Base-by-base conservation (phyloP, 148 eudicot species). In the Cornus controversa region DNA sequence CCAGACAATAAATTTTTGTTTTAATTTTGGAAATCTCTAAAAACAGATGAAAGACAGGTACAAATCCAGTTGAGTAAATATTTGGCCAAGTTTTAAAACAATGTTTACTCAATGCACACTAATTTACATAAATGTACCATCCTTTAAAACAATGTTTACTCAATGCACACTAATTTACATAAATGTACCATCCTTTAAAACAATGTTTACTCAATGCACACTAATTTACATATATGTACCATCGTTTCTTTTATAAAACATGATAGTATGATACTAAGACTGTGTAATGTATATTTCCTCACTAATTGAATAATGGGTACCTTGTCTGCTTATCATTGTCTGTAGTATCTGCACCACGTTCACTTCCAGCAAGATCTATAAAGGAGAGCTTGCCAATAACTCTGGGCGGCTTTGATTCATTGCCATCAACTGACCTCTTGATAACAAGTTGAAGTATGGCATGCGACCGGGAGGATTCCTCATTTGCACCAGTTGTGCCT, bases 351-450 rank as follows among this genome's bases (percentile, higher is more conserved):
- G 99, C 99, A 79, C 99, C 99, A 70, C 99, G 99, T 82, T 96
- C 99, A 85, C 99, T 96, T 79, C 99, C 99, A 79, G 99, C 99
- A 84, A 96, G 99, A 83, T 96, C 99, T 79, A 96, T 96, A 86
- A 96, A 96, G 67, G 99, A 96, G 76, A 96, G 92, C 79, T 96
- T 96, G 70, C 99, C 99, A 71, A 93, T 92, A 79, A 89, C 85
- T 58, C 89, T 84, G 8, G 97, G 89, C 77, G 97, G 92, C 78
- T 93, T 96, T 10, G 98, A 75, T 82, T 93, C 92, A 77, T 83
- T 86, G 67, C 92, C 93, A 79, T 93, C 95, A 77, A 80, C 86
- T 6, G 87, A 82, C 80, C 91, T 90, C 80, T 96, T 96, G 65
- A 96, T 80, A 64, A 88, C 91, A 81, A 96, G 97, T 81, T 96